Conservation (phyloP, 192 early-diverging fungal genomes). For the Entophlyctis helioformis region DNA sequence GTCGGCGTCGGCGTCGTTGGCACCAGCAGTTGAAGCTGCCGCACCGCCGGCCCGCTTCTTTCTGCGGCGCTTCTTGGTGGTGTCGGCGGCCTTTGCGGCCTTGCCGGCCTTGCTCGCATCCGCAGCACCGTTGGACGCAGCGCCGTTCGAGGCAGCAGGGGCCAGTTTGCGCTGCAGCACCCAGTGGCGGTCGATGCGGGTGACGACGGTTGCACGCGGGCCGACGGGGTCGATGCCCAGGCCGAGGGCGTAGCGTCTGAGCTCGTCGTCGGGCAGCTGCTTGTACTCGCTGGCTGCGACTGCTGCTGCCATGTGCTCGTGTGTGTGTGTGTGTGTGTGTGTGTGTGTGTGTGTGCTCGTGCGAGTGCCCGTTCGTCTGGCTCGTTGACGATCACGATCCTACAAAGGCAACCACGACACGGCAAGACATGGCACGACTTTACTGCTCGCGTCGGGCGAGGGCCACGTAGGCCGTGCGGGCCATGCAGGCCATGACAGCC, state of each 20-base stretch:
- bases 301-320: slow-evolving; percentile 1
- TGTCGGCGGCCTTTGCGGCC: slow-evolving; percentile 4
- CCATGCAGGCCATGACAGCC: no score
- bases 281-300: neutral
- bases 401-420: no score
- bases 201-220: slow-evolving; percentile 6
- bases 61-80: slow-evolving; percentile 17
- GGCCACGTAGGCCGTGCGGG: no score
- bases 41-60: slow-evolving; percentile 14
- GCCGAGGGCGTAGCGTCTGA: slow-evolving; percentile 3
- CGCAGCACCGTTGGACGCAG: slow-evolving; percentile 1
- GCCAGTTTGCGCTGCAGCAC: slow-evolving; percentile 2
- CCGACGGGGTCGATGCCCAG: slow-evolving; percentile 20
- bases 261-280: slow-evolving; percentile 3
- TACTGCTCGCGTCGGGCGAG: no score
- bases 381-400: no score
- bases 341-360: no score
- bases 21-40: neutral
- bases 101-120: no score
- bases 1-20: neutral
- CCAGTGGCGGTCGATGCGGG: slow-evolving; percentile 10
- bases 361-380: no score
- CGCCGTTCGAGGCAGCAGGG: slow-evolving; percentile 2
- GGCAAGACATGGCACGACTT: no score
- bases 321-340: no score